Percentiles rank a stretch among this genome's conserved stretches.
phyloP scores from a whole-genome alignment of 2,329 filamentous ascomycete species.

The Aspergillus caelatus region DNA sequence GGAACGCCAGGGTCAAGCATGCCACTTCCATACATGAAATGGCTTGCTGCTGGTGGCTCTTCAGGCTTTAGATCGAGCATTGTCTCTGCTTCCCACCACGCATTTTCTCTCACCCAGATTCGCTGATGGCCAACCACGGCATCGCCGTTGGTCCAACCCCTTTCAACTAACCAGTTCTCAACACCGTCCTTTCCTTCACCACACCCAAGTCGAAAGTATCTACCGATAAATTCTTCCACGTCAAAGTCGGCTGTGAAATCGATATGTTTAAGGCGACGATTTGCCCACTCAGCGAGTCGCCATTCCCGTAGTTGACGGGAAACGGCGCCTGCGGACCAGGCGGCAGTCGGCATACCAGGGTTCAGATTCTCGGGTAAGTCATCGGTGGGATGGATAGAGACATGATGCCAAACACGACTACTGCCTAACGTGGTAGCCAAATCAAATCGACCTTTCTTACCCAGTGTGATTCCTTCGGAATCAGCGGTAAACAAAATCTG shows the following conservation, averaged over 20 bases:
- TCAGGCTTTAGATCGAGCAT: slow-evolving; percentile 87
- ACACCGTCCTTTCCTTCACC: slow-evolving; percentile 89
- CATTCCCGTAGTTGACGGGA: slow-evolving; percentile 91
- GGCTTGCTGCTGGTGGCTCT: slow-evolving; percentile 46
- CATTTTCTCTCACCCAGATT: slow-evolving; percentile 90
- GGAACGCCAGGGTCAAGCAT: slow-evolving; percentile 76
- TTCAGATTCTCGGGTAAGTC: slow-evolving; percentile 74
- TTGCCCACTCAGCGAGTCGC: slow-evolving; percentile 95
- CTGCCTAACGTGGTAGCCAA: slow-evolving; percentile 73
- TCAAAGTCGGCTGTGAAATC: slow-evolving; percentile 98
- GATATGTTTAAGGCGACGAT: slow-evolving; percentile 83
- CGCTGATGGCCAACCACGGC: slow-evolving; percentile 88
- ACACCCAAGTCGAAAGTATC: slow-evolving; percentile 83
- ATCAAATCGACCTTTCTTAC: slow-evolving; percentile 77
- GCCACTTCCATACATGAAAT: slow-evolving; percentile 57
- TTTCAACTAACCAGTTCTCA: slow-evolving; percentile 89
- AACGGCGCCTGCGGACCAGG: slow-evolving; percentile 91
- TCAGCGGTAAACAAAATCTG: slow-evolving; percentile 77
- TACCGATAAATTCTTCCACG: slow-evolving; percentile 82
- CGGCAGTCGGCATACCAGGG: slow-evolving; percentile 71
- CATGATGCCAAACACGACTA: slow-evolving; percentile 93
- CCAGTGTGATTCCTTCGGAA: slow-evolving; percentile 78
- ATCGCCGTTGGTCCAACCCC: slow-evolving; percentile 98
- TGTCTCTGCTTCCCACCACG: slow-evolving; percentile 97
- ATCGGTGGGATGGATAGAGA: slow-evolving; percentile 89